Evolutionary conservation across 1,284 basidiomycete genomes (phyloP), one percentile per base, ranked within the genome.

Genomic region (Microbotryum intermedium): DNA sequence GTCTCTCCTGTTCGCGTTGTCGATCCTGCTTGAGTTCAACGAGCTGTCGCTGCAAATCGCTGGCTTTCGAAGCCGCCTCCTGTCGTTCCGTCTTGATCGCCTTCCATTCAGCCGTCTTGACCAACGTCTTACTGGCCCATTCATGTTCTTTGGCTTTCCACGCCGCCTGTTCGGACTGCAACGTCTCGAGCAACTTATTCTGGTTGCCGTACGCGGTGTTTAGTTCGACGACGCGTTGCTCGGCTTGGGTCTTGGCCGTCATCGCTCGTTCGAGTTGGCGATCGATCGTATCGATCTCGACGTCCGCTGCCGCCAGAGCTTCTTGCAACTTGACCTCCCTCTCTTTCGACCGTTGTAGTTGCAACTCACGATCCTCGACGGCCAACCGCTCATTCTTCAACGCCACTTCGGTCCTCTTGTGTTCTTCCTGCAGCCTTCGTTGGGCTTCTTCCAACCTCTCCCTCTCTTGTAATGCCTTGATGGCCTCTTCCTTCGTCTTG

Each of bases 301-400:
- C 78, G 69, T 94, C 89, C 25, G 95, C 77, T 2, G 86, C 83
- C 1, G 80, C 78, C 13, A 93, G 80, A 69, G 94, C 90, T 59
- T 97, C 90, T 69, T 90, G 85, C 2, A 97, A 79, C 63, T 90
- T 85, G 23, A 80, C 79, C 72, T 95, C 91, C 39, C 85, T 83
- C 68, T 84, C 84, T 77, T 93, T 93, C 72, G 85, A 87, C 39
- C 91, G 81, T 58, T 88, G 85, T 1, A 97, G 79, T n/a, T 90
- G 79, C 13, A 82, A 77, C 66, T 95, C 90, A 74, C 94, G 93
- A 74, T 97, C 90, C 30, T 88, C 70, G 6, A 83, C 82, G 16
- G 94, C 79, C 11, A 82, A 79, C 34, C 90, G 83, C 72, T 97
- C 94, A 1, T 86, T 85, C 55, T 86, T 84, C 20, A 98, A 81